phyloP scores from a whole-genome alignment of 1,139 yeast genomes.

The Saccharomyces hybrid region DNA sequence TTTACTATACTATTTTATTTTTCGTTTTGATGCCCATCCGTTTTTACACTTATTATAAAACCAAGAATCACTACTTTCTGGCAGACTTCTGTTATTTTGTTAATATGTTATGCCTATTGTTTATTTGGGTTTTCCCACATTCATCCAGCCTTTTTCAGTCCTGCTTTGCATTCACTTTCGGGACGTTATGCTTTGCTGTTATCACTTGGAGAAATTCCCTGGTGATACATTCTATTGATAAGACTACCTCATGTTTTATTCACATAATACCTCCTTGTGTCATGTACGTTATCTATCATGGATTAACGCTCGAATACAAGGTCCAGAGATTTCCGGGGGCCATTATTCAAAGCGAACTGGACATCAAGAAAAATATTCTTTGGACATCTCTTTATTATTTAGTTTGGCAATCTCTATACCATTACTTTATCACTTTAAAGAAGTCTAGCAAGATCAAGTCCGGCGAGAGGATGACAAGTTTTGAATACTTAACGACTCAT shows the following conservation, averaged over 20 bases:
- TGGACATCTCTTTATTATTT: slow-evolving; percentile 81
- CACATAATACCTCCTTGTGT: slow-evolving; percentile 88
- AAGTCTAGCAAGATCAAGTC: slow-evolving; percentile 73
- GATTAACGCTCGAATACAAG: slow-evolving; percentile 53
- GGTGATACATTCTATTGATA: slow-evolving; percentile 85
- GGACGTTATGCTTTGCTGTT: slow-evolving; percentile 89
- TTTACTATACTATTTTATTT: slow-evolving; percentile 61
- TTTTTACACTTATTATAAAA: slow-evolving; percentile 72
- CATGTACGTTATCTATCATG: slow-evolving; percentile 81
- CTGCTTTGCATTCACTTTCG: slow-evolving; percentile 84
- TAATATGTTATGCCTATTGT: slow-evolving; percentile 58
- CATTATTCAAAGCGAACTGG: slow-evolving; percentile 50
- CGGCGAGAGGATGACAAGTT: slow-evolving; percentile 76
- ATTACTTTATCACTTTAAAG: slow-evolving; percentile 81
- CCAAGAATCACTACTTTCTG: slow-evolving; percentile 73
- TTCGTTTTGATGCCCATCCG: slow-evolving; percentile 73
- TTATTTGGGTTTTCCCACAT: slow-evolving; percentile 75
- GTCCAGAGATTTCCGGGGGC: slow-evolving; percentile 73
- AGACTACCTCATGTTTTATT: slow-evolving; percentile 87
- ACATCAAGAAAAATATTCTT: slow-evolving; percentile 60
- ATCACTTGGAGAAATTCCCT: slow-evolving; percentile 93
- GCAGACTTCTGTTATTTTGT: slow-evolving; percentile 95
- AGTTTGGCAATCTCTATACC: slow-evolving; percentile 87
- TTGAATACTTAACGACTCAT: slow-evolving; percentile 71
- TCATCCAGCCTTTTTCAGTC: slow-evolving; percentile 68